A percentile compares a stretch with the other conserved stretches of the same genome.
phyloP scores from a whole-genome alignment of 2,329 filamentous ascomycete genomes.

The Cephalotrichum gorgonifer region DNA sequence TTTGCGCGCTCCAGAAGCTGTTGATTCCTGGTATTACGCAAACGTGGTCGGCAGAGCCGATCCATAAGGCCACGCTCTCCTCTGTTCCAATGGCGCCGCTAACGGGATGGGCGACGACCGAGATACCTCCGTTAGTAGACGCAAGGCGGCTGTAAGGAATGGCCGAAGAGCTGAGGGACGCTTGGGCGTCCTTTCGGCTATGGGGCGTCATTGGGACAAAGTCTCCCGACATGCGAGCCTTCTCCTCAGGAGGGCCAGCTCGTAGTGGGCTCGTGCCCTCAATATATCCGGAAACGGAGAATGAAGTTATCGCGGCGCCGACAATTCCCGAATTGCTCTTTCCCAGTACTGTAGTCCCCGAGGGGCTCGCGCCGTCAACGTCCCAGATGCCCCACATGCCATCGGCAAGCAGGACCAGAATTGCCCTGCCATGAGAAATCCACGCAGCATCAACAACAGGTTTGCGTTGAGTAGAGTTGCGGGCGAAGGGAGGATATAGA shows the following conservation, averaged over 20 bases:
- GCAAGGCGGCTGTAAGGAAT: conserved; percentile 39
- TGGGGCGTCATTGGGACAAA: conserved; percentile 57
- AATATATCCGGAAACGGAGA: conserved; percentile 47
- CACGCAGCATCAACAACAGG: conserved; percentile 52
- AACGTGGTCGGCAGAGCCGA: conserved; percentile 45
- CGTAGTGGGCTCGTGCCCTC: conserved; percentile 49
- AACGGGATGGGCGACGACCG: conserved; percentile 33
- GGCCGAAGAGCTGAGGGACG: conserved; percentile 26
- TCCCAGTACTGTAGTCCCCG: conserved; percentile 33
- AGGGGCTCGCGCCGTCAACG: conserved; percentile 45
- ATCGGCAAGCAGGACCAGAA: conserved; percentile 48
- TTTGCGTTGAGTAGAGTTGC: conserved; percentile 40
- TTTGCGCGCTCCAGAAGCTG: conserved; percentile 50
- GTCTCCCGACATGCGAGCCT: conserved; percentile 30
- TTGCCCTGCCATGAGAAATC: conserved; percentile 49
- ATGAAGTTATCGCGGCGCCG: conserved; percentile 48
- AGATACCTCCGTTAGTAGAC: conserved; percentile 41
- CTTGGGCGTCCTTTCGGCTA: conserved; percentile 42
- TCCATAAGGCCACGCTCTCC: conserved; percentile 46
- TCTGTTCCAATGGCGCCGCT: conserved; percentile 32
- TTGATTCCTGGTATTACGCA: conserved; percentile 44
- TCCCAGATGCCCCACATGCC: conserved; percentile 63
- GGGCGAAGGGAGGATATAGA: conserved; percentile 46
- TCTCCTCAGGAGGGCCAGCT: conserved; percentile 21
- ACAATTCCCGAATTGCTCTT: conserved; percentile 41